Conservation (phyloP, 495 filamentous ascomycete species). For the Bathelium albidoporum region DNA sequence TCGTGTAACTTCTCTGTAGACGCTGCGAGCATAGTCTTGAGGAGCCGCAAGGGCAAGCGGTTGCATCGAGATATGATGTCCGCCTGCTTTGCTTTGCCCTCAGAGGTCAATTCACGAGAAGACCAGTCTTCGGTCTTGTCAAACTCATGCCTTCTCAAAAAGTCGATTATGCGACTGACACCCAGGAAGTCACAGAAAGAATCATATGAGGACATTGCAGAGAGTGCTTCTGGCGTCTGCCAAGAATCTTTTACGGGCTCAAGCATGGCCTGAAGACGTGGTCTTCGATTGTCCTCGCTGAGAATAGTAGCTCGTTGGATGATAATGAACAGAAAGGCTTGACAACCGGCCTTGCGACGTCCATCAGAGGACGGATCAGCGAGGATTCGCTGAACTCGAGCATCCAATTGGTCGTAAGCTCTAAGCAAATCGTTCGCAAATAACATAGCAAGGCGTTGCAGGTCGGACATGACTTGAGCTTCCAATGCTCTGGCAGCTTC, state of each 20-base stretch:
- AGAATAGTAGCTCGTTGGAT: constrained; percentile 75
- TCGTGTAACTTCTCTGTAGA: constrained; percentile 81
- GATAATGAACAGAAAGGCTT: constrained; percentile 83
- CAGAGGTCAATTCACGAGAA: constrained; percentile 57
- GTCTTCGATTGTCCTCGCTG: constrained; percentile 51
- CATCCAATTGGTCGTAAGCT: constrained; percentile 79
- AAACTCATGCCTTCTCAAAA: constrained; percentile 60
- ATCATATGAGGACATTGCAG: constrained; percentile 61
- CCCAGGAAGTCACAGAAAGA: constrained; percentile 73
- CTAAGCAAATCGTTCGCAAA: constrained; percentile 82
- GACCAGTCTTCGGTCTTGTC: constrained; percentile 79
- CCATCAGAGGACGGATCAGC: constrained; percentile 62
- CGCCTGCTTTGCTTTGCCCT: constrained; percentile 67
- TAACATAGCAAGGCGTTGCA: constrained; percentile 77
- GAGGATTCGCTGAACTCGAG: constrained; percentile 72
- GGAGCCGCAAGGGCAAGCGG: constrained; percentile 69
- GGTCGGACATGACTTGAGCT: constrained; percentile 66
- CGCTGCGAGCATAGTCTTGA: constrained; percentile 79
- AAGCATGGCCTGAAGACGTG: constrained; percentile 61
- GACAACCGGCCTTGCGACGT: constrained; percentile 50
- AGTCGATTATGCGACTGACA: constrained; percentile 67
- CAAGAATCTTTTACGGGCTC: constrained; percentile 69
- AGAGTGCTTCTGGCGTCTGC: constrained; percentile 58
- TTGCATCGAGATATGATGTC: constrained; percentile 57
- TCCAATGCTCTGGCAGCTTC: constrained; percentile 90